A percentile compares a stretch with the other conserved stretches of the same genome.
Conservation (phyloP, 257 asterid species). For the Solanum neorickii region DNA sequence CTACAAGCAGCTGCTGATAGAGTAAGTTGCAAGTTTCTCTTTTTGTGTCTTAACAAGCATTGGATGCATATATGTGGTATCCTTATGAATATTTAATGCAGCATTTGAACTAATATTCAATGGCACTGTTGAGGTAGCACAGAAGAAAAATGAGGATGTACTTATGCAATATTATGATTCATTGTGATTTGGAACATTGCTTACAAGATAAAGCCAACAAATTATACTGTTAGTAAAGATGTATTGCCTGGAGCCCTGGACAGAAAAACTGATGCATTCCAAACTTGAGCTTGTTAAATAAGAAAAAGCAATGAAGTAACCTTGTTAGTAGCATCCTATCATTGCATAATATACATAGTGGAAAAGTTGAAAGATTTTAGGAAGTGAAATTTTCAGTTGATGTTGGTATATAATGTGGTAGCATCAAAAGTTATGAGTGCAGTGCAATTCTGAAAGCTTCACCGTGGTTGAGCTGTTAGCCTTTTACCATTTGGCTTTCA, state of each 20-base stretch:
- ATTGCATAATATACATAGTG: background rate
- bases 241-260: background rate
- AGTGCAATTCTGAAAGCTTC: background rate
- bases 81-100: background rate
- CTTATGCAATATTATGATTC: background rate
- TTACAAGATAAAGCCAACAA: background rate
- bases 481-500: background rate
- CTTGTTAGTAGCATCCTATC: background rate
- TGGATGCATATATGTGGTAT: background rate
- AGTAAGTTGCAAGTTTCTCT: slow-evolving; percentile 32
- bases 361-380: background rate
- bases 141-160: background rate
- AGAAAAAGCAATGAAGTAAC: background rate
- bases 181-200: background rate
- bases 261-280: background rate
- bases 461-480: background rate
- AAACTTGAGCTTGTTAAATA: background rate
- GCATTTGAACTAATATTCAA: background rate
- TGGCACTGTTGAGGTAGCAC: background rate
- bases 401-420: background rate
- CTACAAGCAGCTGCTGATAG: slow-evolving; percentile 97
- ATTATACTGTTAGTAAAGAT: background rate
- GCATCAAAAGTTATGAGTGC: background rate
- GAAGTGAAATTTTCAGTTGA: background rate
- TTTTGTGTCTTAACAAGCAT: background rate